phyloP scores from a whole-genome alignment of 352 stramenopile species.

The Pythium oligandrum region DNA sequence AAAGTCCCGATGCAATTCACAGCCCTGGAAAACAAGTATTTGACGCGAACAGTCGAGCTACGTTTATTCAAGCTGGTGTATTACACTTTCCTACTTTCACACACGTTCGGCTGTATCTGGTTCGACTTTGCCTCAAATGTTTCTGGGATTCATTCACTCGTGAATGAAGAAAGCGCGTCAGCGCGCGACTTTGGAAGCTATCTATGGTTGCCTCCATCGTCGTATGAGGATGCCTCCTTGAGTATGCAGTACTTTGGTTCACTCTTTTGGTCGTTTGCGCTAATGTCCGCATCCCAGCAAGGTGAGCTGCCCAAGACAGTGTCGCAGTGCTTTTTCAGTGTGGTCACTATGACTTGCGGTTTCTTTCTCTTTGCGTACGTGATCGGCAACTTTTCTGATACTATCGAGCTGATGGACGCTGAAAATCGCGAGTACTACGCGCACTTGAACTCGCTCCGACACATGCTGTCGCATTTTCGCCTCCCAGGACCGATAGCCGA shows the following conservation, averaged over 20 bases:
- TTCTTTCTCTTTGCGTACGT: slow-evolving; percentile 78
- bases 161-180: background rate
- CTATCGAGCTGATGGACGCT: slow-evolving; percentile 61
- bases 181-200: slow-evolving; percentile 10
- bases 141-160: slow-evolving; percentile 12
- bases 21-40: slow-evolving; percentile 53
- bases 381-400: slow-evolving; percentile 65
- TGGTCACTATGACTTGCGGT: slow-evolving; percentile 51
- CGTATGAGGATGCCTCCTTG: slow-evolving; percentile 20
- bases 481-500: slow-evolving; percentile 36
- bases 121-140: slow-evolving; percentile 46
- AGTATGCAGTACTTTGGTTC: slow-evolving; percentile 53
- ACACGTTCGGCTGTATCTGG: slow-evolving; percentile 55
- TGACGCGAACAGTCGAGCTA: slow-evolving; percentile 57
- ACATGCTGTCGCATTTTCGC: slow-evolving; percentile 51
- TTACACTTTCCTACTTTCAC: slow-evolving; percentile 60
- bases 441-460: slow-evolving; percentile 43
- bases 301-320: slow-evolving; percentile 48
- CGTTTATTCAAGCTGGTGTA: slow-evolving; percentile 73
- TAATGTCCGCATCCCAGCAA: slow-evolving; percentile 57
- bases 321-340: slow-evolving; percentile 45
- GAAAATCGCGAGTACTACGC: slow-evolving; percentile 64
- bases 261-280: slow-evolving; percentile 61
- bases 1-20: slow-evolving; percentile 53
- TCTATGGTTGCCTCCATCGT: slow-evolving; percentile 29